Base-by-base conservation (phyloP, 345 rosid genomes). In the Physaria fendleri region DNA sequence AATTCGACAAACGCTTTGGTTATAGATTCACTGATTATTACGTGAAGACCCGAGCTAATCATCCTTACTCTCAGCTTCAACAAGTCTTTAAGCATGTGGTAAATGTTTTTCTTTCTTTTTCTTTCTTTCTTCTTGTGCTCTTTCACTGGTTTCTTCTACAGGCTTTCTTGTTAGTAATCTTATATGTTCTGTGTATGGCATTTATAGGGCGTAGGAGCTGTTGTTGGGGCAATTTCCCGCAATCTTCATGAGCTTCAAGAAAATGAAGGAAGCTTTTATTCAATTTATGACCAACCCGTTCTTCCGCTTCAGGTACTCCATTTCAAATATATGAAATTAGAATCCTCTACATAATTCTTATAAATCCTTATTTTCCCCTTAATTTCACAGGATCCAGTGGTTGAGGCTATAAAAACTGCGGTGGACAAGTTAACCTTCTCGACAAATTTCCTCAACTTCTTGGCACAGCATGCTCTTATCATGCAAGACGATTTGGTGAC, bases 1-100 rank as follows among this genome's bases (percentile, higher is more conserved):
- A 94, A 76, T 87, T 94, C 38, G 97, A 94, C 73, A 94, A 94
- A 77, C 85, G 97, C 33, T 85, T 94, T 76, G 95, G 86, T 53
- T 94, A 82, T 77, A 80, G 88, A 78, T 94, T 94, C 78, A 81
- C 93, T 1, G 78, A 94, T 77, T 85, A 84, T 70, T 90, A 90
- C 64, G 95, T 94, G 57, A 94, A 84, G 74, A 90, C 95, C 37
- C 95, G 99, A 20, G 95, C 97, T 38, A 82, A 90, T 77, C 99
- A 94, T 81, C 99, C 99, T 42, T 94, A 90, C 74, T 90, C 99
- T 13, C 95, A 90, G 81, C 84, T 94, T 72, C 99, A 87, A 64
- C 99, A 90, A 87, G 97, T 94, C 44, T 90, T 85, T 67, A 94
- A 87, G 79, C 99, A 94, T 59, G 97, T 94, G 97, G 99, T 93